phyloP scores from a whole-genome alignment of 495 filamentous ascomycete species.

The Hypomontagnella monticulosa region DNA sequence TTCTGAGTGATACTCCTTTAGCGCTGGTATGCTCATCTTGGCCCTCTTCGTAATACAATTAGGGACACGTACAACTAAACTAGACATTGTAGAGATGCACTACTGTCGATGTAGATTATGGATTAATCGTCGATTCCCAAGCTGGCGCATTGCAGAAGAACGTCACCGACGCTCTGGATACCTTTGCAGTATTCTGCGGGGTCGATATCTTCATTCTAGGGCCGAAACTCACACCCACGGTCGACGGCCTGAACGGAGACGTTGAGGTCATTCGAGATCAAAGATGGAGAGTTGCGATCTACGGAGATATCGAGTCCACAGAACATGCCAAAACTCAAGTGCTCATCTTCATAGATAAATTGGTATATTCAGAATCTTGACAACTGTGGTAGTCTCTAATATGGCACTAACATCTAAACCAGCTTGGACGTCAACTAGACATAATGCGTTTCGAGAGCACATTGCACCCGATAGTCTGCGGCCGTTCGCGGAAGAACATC shows the following conservation, averaged over 20 bases:
- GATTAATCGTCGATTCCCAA: conserved; percentile 82
- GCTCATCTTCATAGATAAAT: conserved; percentile 95
- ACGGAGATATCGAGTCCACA: conserved; percentile 91
- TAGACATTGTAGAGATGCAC: conserved; percentile 76
- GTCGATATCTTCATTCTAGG: conserved; percentile 95
- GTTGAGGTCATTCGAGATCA: conserved; percentile 68
- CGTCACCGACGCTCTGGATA: conserved; percentile 85
- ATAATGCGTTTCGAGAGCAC: conserved; percentile 83
- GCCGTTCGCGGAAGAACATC: conserved; percentile 92
- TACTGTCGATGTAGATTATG: conserved; percentile 89
- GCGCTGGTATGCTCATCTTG: conserved; percentile 73
- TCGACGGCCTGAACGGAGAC: conserved; percentile 67
- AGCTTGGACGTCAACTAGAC: conserved; percentile 90
- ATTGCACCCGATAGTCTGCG: conserved; percentile 88
- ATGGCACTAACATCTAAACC: conserved; percentile 40
- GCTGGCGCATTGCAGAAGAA: conserved; percentile 68
- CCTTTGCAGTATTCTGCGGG: conserved; percentile 83
- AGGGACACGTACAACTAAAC: conserved; percentile 40
- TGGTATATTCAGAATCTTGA: conserved; percentile 68
- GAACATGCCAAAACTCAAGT: conserved; percentile 97
- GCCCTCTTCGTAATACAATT: conserved; percentile 7
- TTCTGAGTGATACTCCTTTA: conserved; percentile 87
- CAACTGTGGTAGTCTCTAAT: not conserved
- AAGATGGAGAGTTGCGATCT: conserved; percentile 89
- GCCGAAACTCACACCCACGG: conserved; percentile 75